phyloP scores from a whole-genome alignment of 2,329 filamentous ascomycete genomes.

The Moelleriella libera region DNA sequence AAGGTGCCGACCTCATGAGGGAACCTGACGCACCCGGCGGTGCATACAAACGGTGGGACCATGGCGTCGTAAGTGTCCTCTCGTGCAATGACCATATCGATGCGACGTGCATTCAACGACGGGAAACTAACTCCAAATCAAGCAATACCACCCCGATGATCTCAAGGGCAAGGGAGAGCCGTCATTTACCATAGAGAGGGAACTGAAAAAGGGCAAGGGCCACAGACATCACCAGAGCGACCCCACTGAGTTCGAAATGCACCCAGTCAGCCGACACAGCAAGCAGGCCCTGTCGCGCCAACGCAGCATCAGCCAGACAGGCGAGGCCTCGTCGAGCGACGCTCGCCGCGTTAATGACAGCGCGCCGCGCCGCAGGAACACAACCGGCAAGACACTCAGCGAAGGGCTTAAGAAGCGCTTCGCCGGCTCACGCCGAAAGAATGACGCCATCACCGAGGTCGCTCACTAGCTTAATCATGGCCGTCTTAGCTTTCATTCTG shows the following conservation, averaged over 20 bases:
- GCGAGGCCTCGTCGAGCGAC: conserved; percentile 10
- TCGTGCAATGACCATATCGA: background rate
- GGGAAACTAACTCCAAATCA: background rate
- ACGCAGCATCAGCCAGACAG: conserved; percentile 28
- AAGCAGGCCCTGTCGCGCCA: conserved; percentile 16
- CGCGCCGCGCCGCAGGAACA: conserved; percentile 22
- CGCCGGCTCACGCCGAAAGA: conserved; percentile 35
- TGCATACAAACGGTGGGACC: conserved; percentile 62
- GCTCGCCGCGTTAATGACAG: conserved; percentile 8
- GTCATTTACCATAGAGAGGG: conserved; percentile 55
- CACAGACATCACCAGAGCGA: conserved; percentile 16
- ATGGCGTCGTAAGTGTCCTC: conserved; percentile 43
- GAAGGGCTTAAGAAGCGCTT: conserved; percentile 40
- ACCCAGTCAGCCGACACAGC: conserved; percentile 14
- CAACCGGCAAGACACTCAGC: conserved; percentile 28
- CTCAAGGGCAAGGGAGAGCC: conserved; percentile 75
- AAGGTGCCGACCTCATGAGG: conserved; percentile 76
- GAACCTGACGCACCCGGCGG: conserved; percentile 54
- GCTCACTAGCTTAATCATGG: background rate
- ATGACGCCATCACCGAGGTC: conserved; percentile 9
- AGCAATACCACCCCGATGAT: conserved; percentile 62
- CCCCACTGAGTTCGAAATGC: conserved; percentile 34
- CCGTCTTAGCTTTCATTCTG: background rate
- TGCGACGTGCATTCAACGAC: no score
- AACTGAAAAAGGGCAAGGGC: conserved; percentile 42